Evolutionary conservation across 2,329 filamentous ascomycete genomes (phyloP), one percentile per base, ranked within the genome.

Genomic region (Beauveria asiatica): DNA sequence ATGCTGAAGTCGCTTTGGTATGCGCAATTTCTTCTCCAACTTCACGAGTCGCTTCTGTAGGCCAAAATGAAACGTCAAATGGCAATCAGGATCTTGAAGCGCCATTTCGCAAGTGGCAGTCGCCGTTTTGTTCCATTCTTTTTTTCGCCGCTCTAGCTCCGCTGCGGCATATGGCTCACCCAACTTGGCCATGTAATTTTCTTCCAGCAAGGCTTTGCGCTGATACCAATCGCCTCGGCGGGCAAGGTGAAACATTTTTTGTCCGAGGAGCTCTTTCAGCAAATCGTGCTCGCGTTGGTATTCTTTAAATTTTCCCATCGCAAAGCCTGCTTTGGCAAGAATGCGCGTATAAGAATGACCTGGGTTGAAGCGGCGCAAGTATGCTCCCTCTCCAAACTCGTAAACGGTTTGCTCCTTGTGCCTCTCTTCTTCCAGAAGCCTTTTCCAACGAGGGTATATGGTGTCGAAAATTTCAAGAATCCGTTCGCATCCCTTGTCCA

Each of bases 301-400:
- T 52, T 92, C 79, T 69, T 96, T 97, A 63, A 93, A 84, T 30
- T 90, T 87, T 0, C 89, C 92, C 17, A 96, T 81, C 2, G 92
- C 85, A 60, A 86, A 83, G 0, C 89, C 84, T 3, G 88, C 88
- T 72, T 97, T 97, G 74, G 97, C 92, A 3, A 96, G 81, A 62
- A 99, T 92, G 11, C 94, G 83, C 0, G 94, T 97, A 67, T 96
- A 97, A 0, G 96, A 88, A 82, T 95, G 96, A 0, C 88, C 92
- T 0, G 93, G 90, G 1, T 89, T 96, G 65, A 99, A 92, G 0
- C 92, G 86, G 49, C 92, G 85, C 1, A 99, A 77, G 69, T 99
- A 99, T 0, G 87, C 88, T 1, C 91, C 91, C 73, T 97, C 93
- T 6, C 90, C 89, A 62, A 82, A 88, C 62, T 91, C 87, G 66